A percentile compares a stretch with the other conserved stretches of the same genome.
Evolutionary conservation across 1,139 yeast species (phyloP).

Genomic region (Saccharomyces hybrid): DNA sequence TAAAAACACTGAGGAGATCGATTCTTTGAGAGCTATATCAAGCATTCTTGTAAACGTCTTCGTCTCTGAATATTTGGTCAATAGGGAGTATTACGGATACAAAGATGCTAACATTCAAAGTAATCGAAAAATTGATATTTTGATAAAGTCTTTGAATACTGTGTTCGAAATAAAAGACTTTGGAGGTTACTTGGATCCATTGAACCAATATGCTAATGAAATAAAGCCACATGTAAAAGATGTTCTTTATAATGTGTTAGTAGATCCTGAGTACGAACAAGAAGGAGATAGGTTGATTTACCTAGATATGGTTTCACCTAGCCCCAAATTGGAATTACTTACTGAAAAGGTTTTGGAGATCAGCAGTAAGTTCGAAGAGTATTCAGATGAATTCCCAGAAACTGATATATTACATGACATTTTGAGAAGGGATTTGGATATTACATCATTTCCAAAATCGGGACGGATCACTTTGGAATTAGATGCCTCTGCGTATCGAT

Average conservation of each 20-base stretch:
- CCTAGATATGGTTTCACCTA: conserved; percentile 25
- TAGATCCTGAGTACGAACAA: conserved; percentile 28
- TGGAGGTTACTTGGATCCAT: conserved; percentile 27
- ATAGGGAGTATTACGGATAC: conserved; percentile 31
- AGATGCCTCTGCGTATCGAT: conserved; percentile 43
- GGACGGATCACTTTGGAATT: conserved; percentile 34
- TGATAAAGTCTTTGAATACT: conserved; percentile 18
- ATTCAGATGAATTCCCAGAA: conserved; percentile 20
- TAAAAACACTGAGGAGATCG: conserved; percentile 30
- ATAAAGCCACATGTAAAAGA: conserved; percentile 24
- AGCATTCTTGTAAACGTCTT: conserved; percentile 73
- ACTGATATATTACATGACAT: conserved; percentile 27
- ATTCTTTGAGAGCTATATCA: conserved; percentile 47
- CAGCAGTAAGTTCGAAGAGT: conserved; percentile 17
- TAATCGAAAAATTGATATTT: conserved; percentile 13
- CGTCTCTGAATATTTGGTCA: conserved; percentile 39
- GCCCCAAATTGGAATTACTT: conserved; percentile 26
- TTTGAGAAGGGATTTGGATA: conserved; percentile 13
- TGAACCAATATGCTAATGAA: conserved; percentile 29
- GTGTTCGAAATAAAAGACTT: conserved; percentile 26
- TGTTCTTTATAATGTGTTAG: conserved; percentile 21
- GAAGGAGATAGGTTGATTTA: conserved; percentile 26
- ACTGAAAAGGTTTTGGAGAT: conserved; percentile 26
- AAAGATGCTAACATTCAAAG: conserved; percentile 4
- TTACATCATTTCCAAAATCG: conserved; percentile 9